Percentiles rank a stretch among this genome's conserved stretches.
These are phyloP conservation scores for Ceratobasidium sp. DNA, from an alignment of 1,284 basidiomycete species.

Conservation along the genomic window DNA sequence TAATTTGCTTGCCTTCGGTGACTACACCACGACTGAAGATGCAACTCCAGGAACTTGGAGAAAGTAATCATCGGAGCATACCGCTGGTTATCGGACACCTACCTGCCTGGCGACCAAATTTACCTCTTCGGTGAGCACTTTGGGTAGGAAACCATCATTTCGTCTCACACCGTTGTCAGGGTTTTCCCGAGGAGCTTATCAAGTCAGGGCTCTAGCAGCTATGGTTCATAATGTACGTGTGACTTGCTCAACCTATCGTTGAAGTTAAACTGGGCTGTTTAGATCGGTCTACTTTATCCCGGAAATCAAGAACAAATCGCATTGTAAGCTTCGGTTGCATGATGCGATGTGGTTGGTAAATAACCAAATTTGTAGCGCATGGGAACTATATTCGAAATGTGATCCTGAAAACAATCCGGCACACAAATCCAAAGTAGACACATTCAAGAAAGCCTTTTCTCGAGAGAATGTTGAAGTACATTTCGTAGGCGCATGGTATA, in stretches of 20 bases:
- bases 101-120: conserved; percentile 41
- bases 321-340: conserved; percentile 53
- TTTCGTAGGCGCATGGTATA: conserved; percentile 60
- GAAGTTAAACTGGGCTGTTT: background rate
- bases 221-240: conserved; percentile 60
- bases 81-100: conserved; percentile 46
- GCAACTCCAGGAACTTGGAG: conserved; percentile 41
- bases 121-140: conserved; percentile 45
- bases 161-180: conserved; percentile 53
- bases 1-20: background rate
- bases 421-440: conserved; percentile 26
- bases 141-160: background rate
- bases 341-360: no score
- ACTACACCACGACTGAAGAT: no score
- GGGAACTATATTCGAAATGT: conserved; percentile 56
- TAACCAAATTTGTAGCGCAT: no score
- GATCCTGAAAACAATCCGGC: conserved; percentile 29
- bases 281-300: conserved; percentile 57
- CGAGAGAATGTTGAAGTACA: conserved; percentile 55
- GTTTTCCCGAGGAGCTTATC: conserved; percentile 65
- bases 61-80: conserved; percentile 43
- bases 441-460: conserved; percentile 60
- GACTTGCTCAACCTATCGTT: no score
- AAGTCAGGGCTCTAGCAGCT: conserved; percentile 60
- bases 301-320: conserved; percentile 59